Base-by-base conservation (phyloP, 257 asterid species). In the Lycium ferocissimum region DNA sequence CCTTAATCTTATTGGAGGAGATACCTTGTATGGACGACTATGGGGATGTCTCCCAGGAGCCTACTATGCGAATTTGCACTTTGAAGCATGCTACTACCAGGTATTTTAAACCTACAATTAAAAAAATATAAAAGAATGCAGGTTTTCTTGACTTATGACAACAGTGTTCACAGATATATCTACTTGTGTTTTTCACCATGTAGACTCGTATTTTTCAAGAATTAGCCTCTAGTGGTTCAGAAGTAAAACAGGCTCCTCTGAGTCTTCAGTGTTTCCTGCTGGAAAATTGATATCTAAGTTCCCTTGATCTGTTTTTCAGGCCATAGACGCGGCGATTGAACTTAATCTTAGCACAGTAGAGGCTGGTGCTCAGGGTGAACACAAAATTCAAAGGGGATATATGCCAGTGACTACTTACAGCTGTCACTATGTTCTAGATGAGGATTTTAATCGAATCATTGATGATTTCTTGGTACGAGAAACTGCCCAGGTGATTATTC, bases 341-440 rank as follows among this genome's bases (percentile, higher is more conserved):
- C 92, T 91, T 61, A 91, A 93, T 73, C 99, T 96, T 51, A 91
- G 85, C 86, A 93, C 85, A 87, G 97, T 96, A 67, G 98, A 96
- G 90, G 99, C 99, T 35, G 99, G 99, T 81, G 99, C 99, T 53
- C 99, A 96, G 86, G 99, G 99, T 6, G 99, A 96, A 88, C 99
- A 96, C 85, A 96, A 96, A 89, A 95, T 96, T 83, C 98, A 95
- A 89, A 89, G 99, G 89, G 99, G 99, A 9, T 96, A 97, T 87
- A 86, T 95, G 91, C 99, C 99, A 0, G 98, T 89, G 57, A 78
- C 91, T 20, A 96, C 98, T 85, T 95, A 95, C 89, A 96, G 99
- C 91, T 89, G 92, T 66, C 99, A 95, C 90, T 95, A 91, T 86
- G 92, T 95, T 79, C 85, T 91, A 43, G 98, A 97, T 80, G 91